A percentile compares a stretch with the other conserved stretches of the same genome.
These are phyloP conservation scores for Claviceps sp. DNA, from an alignment of 2,329 filamentous ascomycete genomes.

Conservation along the genomic window DNA sequence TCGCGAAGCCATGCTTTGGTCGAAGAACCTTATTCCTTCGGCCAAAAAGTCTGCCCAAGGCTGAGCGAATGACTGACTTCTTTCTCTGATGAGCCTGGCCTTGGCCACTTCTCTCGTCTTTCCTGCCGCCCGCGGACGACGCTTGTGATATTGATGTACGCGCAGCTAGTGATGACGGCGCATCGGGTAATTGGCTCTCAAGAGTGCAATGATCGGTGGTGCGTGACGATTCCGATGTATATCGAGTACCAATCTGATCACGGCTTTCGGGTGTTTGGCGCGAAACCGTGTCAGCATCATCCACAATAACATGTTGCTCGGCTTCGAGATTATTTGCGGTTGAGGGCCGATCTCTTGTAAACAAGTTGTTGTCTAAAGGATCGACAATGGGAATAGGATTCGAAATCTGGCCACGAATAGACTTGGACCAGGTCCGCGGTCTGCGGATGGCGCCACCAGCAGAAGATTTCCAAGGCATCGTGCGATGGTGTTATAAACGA, in stretches of 20 bases:
- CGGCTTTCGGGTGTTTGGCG: neutral
- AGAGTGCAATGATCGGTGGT: neutral
- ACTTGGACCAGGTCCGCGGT: conserved; percentile 22
- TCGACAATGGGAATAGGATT: conserved; percentile 43
- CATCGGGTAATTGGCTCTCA: neutral
- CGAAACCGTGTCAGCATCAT: neutral
- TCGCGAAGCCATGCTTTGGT: neutral
- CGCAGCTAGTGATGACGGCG: neutral
- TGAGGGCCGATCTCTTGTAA: conserved; percentile 30
- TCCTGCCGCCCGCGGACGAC: conserved; percentile 5
- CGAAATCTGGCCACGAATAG: conserved; percentile 47
- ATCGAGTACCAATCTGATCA: neutral
- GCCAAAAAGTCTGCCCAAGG: conserved; percentile 44
- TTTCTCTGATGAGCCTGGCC: conserved; percentile 32
- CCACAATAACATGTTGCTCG: neutral
- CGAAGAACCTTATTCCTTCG: conserved; percentile 36
- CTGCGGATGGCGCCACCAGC: conserved; percentile 15
- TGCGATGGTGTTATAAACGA: neutral
- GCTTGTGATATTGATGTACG: neutral
- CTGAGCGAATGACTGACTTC: conserved; percentile 42
- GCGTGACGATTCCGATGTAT: neutral
- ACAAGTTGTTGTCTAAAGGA: conserved; percentile 38
- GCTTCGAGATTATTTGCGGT: conserved; percentile 17
- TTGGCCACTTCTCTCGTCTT: conserved; percentile 6
- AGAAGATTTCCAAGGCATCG: conserved; percentile 30